phyloP scores from a whole-genome alignment of 75 land plant genomes.

The Cupressus sempervirens region DNA sequence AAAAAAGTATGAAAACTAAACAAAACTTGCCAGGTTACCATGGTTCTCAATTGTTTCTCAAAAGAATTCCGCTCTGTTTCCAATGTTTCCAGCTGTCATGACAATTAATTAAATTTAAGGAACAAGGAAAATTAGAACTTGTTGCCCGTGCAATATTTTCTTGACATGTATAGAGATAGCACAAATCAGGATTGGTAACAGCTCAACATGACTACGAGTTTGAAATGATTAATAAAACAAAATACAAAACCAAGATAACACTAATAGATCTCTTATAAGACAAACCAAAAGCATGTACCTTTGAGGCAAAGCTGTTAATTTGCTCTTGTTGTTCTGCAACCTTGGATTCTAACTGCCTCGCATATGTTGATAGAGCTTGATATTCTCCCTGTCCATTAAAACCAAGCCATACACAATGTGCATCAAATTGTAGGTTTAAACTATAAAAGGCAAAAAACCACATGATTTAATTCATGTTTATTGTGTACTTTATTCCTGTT shows the following conservation, averaged over 20 bases:
- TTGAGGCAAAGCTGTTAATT: conserved; percentile 30
- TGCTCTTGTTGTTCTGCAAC: conserved; percentile 46
- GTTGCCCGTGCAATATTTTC: background rate
- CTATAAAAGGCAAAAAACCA: background rate
- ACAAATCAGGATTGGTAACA: background rate
- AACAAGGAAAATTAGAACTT: background rate
- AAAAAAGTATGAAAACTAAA: background rate
- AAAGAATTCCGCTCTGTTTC: conserved; percentile 42
- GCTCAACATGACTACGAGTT: background rate
- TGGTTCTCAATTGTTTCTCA: conserved; percentile 38
- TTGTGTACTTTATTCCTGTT: background rate
- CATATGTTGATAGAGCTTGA: conserved; percentile 27
- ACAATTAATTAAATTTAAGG: background rate
- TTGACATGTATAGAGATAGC: background rate
- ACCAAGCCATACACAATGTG: background rate
- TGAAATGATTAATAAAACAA: background rate
- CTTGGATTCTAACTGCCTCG: conserved; percentile 35
- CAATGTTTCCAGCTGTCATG: conserved; percentile 39
- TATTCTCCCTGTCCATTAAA: conserved; percentile 30
- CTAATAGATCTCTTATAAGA: background rate
- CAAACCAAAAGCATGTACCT: conserved; percentile 23
- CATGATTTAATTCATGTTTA: background rate
- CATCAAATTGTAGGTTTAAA: background rate
- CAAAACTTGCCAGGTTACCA: conserved; percentile 25
- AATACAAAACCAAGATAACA: background rate